A percentile compares a stretch with the other conserved stretches of the same genome.
Evolutionary conservation across 306 rosid species (phyloP).

Genomic region (Geum urbanum): DNA sequence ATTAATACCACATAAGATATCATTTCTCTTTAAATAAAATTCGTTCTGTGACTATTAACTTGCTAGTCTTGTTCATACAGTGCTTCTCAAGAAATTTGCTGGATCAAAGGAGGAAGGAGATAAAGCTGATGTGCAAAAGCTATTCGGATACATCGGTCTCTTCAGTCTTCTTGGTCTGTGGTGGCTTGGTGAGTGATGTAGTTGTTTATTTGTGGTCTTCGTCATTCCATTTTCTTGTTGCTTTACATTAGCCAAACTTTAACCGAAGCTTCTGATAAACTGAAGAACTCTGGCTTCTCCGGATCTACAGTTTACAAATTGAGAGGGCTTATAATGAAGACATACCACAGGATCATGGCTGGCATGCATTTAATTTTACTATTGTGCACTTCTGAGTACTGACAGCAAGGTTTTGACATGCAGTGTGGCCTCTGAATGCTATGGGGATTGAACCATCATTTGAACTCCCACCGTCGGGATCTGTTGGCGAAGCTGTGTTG

Average conservation of each 20-base stretch:
- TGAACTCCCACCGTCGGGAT: conserved; percentile 45
- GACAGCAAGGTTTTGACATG: conserved; percentile 21
- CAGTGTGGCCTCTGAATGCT: conserved; percentile 68
- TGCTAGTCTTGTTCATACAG: conserved; percentile 29
- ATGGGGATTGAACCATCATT: conserved; percentile 57
- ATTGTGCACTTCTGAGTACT: background rate
- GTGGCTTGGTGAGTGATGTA: conserved; percentile 64
- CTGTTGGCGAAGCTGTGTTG: conserved; percentile 46
- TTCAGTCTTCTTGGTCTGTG: conserved; percentile 64
- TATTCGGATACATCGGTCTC: conserved; percentile 74
- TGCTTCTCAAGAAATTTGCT: conserved; percentile 62
- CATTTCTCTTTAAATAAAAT: no score
- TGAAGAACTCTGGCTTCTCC: background rate
- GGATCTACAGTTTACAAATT: background rate
- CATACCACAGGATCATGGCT: conserved; percentile 5
- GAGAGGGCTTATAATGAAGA: background rate
- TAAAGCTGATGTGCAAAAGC: conserved; percentile 62
- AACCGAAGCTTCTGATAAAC: background rate
- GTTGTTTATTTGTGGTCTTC: background rate
- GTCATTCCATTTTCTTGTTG: background rate
- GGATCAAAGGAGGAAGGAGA: conserved; percentile 67
- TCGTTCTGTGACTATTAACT: no score
- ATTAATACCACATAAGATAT: no score
- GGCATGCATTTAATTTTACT: background rate
- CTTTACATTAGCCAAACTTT: background rate